Percentiles rank a stretch among this genome's conserved stretches.
phyloP scores from a whole-genome alignment of 805 yeast genomes.

The Schwanniomyces occidentalis region DNA sequence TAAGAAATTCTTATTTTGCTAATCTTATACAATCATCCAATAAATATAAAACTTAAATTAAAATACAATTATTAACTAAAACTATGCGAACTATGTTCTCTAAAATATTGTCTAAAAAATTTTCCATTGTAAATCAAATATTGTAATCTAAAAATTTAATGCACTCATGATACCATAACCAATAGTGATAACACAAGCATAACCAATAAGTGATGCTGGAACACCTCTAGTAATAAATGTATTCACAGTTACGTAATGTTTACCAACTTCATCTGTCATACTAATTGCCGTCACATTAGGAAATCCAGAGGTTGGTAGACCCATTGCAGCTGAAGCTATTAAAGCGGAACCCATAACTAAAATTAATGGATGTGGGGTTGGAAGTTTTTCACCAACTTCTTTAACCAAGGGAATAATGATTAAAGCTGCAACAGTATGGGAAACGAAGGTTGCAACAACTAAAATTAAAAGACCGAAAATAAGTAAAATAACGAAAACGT shows the following conservation, averaged over 20 bases:
- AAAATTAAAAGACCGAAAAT: conserved; percentile 45
- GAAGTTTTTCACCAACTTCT: conserved; percentile 40
- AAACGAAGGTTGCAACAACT: conserved; percentile 43
- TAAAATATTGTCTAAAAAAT: no score
- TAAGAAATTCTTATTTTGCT: no score
- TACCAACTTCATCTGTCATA: conserved; percentile 44
- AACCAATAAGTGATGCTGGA: conserved; percentile 41
- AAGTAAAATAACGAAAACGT: conserved; percentile 45
- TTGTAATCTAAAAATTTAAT: conserved; percentile 23
- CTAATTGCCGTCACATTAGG: conserved; percentile 46
- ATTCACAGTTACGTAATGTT: conserved; percentile 39
- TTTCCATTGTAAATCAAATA: no score
- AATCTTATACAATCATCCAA: no score
- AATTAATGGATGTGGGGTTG: conserved; percentile 37
- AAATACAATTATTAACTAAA: no score
- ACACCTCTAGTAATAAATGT: conserved; percentile 45
- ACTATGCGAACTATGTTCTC: no score
- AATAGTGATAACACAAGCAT: conserved; percentile 32
- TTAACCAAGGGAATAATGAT: conserved; percentile 43
- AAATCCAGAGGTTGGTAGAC: conserved; percentile 45
- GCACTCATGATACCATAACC: conserved; percentile 43
- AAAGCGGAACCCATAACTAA: conserved; percentile 44
- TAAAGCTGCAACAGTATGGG: conserved; percentile 47
- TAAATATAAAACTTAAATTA: no score
- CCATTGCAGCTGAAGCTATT: conserved; percentile 46